Evolutionary conservation across 2,329 filamentous ascomycete genomes (phyloP).

Genomic region (Fusarium gaditjirri): DNA sequence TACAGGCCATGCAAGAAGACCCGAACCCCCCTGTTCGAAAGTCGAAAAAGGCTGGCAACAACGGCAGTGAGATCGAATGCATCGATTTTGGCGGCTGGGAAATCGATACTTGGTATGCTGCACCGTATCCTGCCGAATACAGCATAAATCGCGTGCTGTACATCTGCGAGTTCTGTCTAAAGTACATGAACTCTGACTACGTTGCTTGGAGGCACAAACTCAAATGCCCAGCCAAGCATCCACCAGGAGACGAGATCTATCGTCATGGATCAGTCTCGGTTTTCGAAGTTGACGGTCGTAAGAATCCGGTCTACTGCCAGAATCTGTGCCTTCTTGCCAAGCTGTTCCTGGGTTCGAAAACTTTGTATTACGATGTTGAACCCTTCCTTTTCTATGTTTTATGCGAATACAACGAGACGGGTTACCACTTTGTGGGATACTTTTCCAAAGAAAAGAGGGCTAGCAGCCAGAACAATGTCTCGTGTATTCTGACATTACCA

Average conservation of each 20-base stretch:
- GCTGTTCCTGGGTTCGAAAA: slow-evolving; percentile 98
- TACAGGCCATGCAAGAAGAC: slow-evolving; percentile 69
- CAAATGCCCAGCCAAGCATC: slow-evolving; percentile 96
- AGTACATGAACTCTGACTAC: slow-evolving; percentile 99
- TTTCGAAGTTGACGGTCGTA: slow-evolving; percentile 96
- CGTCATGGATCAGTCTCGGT: slow-evolving; percentile 90
- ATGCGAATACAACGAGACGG: slow-evolving; percentile 89
- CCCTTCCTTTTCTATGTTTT: slow-evolving; percentile 98
- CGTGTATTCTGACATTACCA: slow-evolving; percentile 93
- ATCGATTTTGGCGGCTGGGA: slow-evolving; percentile 98
- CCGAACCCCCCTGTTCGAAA: slow-evolving; percentile 71
- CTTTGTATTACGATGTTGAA: slow-evolving; percentile 96
- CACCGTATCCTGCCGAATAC: slow-evolving; percentile 98
- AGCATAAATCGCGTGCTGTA: slow-evolving; percentile 96
- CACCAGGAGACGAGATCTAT: slow-evolving; percentile 97
- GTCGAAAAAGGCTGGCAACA: slow-evolving; percentile 80
- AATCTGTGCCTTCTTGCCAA: slow-evolving; percentile 97
- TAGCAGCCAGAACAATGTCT: slow-evolving; percentile 96
- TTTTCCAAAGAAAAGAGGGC: slow-evolving; percentile 98
- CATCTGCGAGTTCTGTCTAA: slow-evolving; percentile 98
- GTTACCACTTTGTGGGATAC: slow-evolving; percentile 98
- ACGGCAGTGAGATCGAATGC: slow-evolving; percentile 96
- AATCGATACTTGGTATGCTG: slow-evolving; percentile 99
- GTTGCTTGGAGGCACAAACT: slow-evolving; percentile 98
- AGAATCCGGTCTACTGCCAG: slow-evolving; percentile 98